A percentile compares a stretch with the other conserved stretches of the same genome.
Conservation (phyloP, 2,329 filamentous ascomycete genomes). For the Sordariomycetes sp. region DNA sequence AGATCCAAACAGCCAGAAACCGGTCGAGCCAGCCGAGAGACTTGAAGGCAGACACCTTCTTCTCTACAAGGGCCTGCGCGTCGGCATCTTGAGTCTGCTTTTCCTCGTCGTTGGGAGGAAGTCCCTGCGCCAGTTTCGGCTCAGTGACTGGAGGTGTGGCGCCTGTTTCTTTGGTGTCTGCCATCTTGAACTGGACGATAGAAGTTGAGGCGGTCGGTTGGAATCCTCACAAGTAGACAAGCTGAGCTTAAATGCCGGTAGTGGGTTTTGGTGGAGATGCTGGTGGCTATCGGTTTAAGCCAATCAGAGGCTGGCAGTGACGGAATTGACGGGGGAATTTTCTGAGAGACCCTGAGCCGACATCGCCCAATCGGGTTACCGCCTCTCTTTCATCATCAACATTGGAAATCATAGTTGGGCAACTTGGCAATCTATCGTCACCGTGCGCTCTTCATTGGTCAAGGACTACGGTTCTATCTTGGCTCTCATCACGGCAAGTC, state of each 20-base stretch:
- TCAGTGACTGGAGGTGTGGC: neutral
- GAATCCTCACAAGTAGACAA: neutral
- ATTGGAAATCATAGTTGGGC: too few relatives aligned
- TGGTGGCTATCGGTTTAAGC: too few relatives aligned
- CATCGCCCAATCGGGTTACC: too few relatives aligned
- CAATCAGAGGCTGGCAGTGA: neutral
- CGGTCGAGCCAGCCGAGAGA: slow-evolving; percentile 52
- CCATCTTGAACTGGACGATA: neutral
- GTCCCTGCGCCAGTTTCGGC: neutral
- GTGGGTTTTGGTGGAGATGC: neutral
- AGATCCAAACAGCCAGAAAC: slow-evolving; percentile 62
- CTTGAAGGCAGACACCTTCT: slow-evolving; percentile 34
- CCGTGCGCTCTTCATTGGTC: too few relatives aligned
- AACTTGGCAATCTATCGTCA: too few relatives aligned
- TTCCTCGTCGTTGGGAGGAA: neutral
- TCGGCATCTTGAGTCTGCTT: neutral
- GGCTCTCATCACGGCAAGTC: too few relatives aligned
- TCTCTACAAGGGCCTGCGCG: neutral
- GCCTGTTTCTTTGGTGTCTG: neutral
- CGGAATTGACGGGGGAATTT: slow-evolving; percentile 1
- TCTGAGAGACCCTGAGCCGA: too few relatives aligned
- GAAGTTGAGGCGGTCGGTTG: neutral
- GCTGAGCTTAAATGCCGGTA: neutral
- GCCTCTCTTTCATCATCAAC: too few relatives aligned
- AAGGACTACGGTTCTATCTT: too few relatives aligned